phyloP scores from a whole-genome alignment of 2,329 filamentous ascomycete species.

The Xylariales sp. region DNA sequence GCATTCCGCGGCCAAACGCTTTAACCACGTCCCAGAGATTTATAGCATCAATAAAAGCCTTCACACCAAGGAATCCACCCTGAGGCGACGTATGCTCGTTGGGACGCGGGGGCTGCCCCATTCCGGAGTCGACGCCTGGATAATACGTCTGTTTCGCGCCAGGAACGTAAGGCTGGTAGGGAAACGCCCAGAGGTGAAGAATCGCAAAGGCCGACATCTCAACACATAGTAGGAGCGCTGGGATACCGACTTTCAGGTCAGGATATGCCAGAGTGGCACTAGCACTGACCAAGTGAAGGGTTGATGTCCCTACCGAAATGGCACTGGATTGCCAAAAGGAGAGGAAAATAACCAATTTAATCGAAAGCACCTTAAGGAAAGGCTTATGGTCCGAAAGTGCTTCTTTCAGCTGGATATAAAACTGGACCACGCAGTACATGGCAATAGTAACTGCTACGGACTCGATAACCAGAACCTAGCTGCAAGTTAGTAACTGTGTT shows the following conservation, averaged over 20 bases:
- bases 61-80: slow-evolving; percentile 60
- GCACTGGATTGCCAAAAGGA: slow-evolving; percentile 75
- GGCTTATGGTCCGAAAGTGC: slow-evolving; percentile 66
- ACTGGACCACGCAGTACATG: slow-evolving; percentile 87
- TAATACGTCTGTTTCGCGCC: slow-evolving; percentile 41
- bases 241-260: slow-evolving; percentile 78
- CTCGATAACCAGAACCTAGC: slow-evolving; percentile 62
- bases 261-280: slow-evolving; percentile 61
- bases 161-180: slow-evolving; percentile 64
- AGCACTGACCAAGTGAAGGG: slow-evolving; percentile 58
- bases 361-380: slow-evolving; percentile 77
- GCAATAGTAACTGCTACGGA: slow-evolving; percentile 70
- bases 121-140: slow-evolving; percentile 36
- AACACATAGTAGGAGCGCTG: slow-evolving; percentile 70
- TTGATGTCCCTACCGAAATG: slow-evolving; percentile 49
- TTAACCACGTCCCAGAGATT: slow-evolving; percentile 83
- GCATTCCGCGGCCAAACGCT: slow-evolving; percentile 69
- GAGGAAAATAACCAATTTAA: slow-evolving; percentile 89
- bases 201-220: slow-evolving; percentile 82
- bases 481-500: slow-evolving; percentile 4
- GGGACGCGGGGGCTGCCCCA: slow-evolving; percentile 34
- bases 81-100: slow-evolving; percentile 47
- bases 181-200: slow-evolving; percentile 78
- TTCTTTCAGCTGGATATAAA: slow-evolving; percentile 71
- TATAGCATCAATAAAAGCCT: slow-evolving; percentile 66